A percentile compares a stretch with the other conserved stretches of the same genome.
Conservation (phyloP, 2,329 filamentous ascomycete genomes). For the Pyrenochaeta sp. region DNA sequence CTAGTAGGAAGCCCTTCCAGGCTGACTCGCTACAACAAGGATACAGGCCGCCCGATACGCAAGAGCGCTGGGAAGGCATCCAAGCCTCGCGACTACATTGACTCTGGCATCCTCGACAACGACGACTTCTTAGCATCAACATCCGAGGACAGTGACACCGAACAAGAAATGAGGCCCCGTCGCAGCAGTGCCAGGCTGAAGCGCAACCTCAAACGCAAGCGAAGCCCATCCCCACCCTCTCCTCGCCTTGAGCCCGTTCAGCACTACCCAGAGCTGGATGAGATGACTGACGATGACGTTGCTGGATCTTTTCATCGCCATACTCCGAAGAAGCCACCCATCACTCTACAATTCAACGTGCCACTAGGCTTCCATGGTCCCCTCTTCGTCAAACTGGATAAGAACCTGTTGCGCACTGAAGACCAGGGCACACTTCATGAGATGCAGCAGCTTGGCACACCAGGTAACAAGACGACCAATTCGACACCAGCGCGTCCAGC, state of each 20-base stretch:
- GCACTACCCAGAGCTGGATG: constrained; percentile 36
- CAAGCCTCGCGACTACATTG: constrained; percentile 48
- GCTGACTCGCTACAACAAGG: constrained; percentile 45
- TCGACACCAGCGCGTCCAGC: background rate
- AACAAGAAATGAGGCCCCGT: constrained; percentile 26
- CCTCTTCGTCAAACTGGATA: constrained; percentile 52
- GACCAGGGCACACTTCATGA: constrained; percentile 17
- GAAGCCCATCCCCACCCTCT: constrained; percentile 44
- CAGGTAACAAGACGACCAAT: constrained; percentile 7
- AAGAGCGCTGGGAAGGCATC: constrained; percentile 47
- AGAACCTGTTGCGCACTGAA: constrained; percentile 22
- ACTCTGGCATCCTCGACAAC: constrained; percentile 47
- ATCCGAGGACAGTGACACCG: constrained; percentile 34
- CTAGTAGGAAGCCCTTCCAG: constrained; percentile 36
- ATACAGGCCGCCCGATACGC: constrained; percentile 54
- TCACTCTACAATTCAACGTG: constrained; percentile 56
- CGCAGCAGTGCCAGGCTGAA: constrained; percentile 19
- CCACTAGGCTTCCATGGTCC: constrained; percentile 56
- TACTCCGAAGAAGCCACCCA: constrained; percentile 27
- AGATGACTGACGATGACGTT: constrained; percentile 38
- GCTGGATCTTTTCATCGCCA: constrained; percentile 20
- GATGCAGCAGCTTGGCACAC: too few relatives aligned
- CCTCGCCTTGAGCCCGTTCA: constrained; percentile 45
- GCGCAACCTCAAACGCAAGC: constrained; percentile 46
- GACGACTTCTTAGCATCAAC: constrained; percentile 36